Conservation (phyloP, 208 protist genomes). For the Trypanosoma caninum region DNA sequence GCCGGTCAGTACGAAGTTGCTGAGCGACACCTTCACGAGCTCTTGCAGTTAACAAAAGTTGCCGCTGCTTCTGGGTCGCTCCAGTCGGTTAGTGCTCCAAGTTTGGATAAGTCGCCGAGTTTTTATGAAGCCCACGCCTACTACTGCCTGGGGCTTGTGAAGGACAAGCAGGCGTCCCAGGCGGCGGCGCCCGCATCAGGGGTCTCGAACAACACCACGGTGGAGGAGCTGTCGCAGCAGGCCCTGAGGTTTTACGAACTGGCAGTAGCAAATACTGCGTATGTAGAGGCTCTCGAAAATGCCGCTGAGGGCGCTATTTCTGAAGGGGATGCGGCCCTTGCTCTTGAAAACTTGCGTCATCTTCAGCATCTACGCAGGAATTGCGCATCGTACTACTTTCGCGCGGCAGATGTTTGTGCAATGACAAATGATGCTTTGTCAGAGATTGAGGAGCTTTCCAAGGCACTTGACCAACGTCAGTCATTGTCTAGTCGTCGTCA, state of each 20-base stretch:
- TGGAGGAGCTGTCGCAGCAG: conserved; percentile 22
- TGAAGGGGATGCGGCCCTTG: conserved; percentile 43
- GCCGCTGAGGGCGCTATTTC: conserved; percentile 50
- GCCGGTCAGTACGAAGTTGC: conserved; percentile 54
- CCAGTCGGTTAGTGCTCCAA: not conserved
- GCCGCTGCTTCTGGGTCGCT: conserved; percentile 5
- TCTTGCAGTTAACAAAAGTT: conserved; percentile 33
- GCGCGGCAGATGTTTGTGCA: conserved; percentile 57
- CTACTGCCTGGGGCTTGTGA: conserved; percentile 74
- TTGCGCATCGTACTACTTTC: conserved; percentile 55
- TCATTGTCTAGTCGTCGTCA: conserved; percentile 36
- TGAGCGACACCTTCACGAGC: conserved; percentile 37
- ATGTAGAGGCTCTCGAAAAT: conserved; percentile 59
- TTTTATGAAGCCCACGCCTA: conserved; percentile 77
- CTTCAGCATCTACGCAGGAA: conserved; percentile 59
- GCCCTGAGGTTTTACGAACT: conserved; percentile 41
- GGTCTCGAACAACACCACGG: not conserved
- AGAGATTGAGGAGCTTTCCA: conserved; percentile 61
- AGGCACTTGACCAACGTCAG: conserved; percentile 72
- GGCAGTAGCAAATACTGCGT: conserved; percentile 40
- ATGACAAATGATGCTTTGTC: conserved; percentile 37
- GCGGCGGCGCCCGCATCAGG: not conserved
- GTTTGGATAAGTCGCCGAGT: conserved; percentile 22
- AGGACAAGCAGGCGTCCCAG: conserved; percentile 16
- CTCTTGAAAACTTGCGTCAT: conserved; percentile 54